A percentile compares a stretch with the other conserved stretches of the same genome.
phyloP scores from a whole-genome alignment of 352 stramenopile species.

The Globisporangium cederbergense region DNA sequence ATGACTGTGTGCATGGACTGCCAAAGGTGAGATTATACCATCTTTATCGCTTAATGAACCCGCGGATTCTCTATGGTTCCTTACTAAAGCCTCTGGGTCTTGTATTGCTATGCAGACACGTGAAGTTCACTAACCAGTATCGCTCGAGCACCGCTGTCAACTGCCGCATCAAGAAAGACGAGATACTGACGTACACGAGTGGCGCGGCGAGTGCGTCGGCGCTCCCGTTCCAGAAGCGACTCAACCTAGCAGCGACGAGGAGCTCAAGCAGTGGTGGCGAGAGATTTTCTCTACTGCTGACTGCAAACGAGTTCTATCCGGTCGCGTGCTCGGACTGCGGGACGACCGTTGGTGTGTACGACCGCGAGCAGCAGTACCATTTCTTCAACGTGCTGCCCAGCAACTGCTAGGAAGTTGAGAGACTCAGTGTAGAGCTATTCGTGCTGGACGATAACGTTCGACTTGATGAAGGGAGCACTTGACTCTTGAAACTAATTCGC shows the following conservation, averaged over 20 bases:
- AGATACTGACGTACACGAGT: constrained; percentile 58
- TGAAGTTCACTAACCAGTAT: constrained; percentile 71
- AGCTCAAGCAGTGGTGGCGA: constrained; percentile 14
- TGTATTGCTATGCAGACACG: constrained; percentile 29
- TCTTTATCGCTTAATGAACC: too few relatives aligned
- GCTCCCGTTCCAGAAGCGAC: constrained; percentile 38
- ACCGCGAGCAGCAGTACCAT: constrained; percentile 55
- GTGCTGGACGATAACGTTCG: too few relatives aligned
- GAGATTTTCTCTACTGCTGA: constrained; percentile 29
- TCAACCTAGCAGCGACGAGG: constrained; percentile 19
- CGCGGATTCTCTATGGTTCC: too few relatives aligned
- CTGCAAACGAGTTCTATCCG: constrained; percentile 56
- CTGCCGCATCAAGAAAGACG: constrained; percentile 65
- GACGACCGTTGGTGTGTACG: constrained; percentile 70
- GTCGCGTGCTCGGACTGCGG: constrained; percentile 74
- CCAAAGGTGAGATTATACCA: constrained; percentile 31
- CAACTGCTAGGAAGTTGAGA: constrained; percentile 27
- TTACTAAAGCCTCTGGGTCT: not conserved
- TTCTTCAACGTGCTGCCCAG: constrained; percentile 81
- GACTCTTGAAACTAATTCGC: not conserved
- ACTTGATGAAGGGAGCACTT: not conserved
- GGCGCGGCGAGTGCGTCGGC: constrained; percentile 18
- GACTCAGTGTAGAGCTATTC: too few relatives aligned
- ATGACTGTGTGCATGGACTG: constrained; percentile 75
- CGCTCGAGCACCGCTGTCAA: constrained; percentile 58